phyloP scores from a whole-genome alignment of 2,329 filamentous ascomycete species.

The Falciphora oryzae region DNA sequence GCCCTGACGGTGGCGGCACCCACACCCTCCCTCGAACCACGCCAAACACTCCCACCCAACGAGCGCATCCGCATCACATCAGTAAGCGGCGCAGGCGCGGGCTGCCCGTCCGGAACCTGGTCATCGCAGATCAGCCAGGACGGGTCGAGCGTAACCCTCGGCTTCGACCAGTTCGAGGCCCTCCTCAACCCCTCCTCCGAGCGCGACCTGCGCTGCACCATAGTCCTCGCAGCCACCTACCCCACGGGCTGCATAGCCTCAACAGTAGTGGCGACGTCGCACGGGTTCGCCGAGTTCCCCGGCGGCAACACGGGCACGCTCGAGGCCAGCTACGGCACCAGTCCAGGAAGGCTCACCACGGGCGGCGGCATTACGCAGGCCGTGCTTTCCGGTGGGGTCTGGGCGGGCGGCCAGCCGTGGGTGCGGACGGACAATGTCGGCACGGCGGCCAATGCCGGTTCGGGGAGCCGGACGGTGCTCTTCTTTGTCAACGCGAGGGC shows the following conservation, averaged over 20 bases:
- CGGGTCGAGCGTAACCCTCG: slow-evolving; percentile 3
- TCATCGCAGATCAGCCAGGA: slow-evolving; percentile 6
- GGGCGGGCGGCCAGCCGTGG: slow-evolving; percentile 4
- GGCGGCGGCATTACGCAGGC: neutral
- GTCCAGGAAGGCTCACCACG: neutral
- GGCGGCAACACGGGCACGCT: neutral
- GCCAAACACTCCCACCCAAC: slow-evolving; percentile 1
- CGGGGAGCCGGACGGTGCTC: slow-evolving; percentile 1
- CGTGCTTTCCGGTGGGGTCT: neutral
- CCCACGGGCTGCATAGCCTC: slow-evolving; percentile 5
- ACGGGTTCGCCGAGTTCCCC: slow-evolving; percentile 7
- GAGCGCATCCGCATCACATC: slow-evolving; percentile 7
- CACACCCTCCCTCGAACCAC: neutral
- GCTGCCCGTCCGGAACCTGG: slow-evolving; percentile 6
- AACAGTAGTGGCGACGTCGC: slow-evolving; percentile 4
- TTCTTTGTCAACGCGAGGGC: slow-evolving; percentile 4
- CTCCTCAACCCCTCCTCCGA: neutral
- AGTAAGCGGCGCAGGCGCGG: neutral
- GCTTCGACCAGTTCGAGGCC: slow-evolving; percentile 6
- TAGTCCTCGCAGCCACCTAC: neutral
- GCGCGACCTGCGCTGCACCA: slow-evolving; percentile 3
- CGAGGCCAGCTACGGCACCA: slow-evolving; percentile 6
- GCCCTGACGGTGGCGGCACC: slow-evolving; percentile 1
- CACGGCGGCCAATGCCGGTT: neutral
- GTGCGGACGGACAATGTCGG: slow-evolving; percentile 2